A percentile compares a stretch with the other conserved stretches of the same genome.
Conservation (phyloP, 140 eudicot species). For the Bidens hawaiensis region DNA sequence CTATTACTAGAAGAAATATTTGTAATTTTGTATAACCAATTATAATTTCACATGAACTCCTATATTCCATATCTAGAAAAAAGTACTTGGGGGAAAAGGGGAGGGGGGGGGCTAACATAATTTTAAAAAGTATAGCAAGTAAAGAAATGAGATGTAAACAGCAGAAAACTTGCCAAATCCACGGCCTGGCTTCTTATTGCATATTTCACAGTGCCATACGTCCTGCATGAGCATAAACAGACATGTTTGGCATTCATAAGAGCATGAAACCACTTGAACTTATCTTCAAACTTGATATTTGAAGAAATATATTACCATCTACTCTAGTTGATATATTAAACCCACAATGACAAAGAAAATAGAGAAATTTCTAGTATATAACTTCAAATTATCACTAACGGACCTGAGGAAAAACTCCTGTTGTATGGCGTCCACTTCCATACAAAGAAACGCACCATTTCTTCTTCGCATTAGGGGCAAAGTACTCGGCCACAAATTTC, state of each 20-base stretch:
- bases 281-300: neutral
- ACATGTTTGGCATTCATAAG: neutral
- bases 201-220: constrained; percentile 99
- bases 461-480: constrained; percentile 85
- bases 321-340: neutral
- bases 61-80: too few species aligned
- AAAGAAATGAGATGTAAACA: neutral
- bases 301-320: neutral
- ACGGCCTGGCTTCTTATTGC: constrained; percentile 99
- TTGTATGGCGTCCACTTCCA: constrained; percentile 87
- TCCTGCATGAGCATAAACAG: constrained; percentile 55
- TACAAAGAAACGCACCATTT: constrained; percentile 97
- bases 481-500: constrained; percentile 85
- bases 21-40: too few species aligned
- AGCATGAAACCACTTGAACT: constrained; percentile 3
- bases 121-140: neutral
- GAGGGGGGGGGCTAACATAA: too few species aligned
- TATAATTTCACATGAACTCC: too few species aligned
- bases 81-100: too few species aligned
- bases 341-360: neutral
- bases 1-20: too few species aligned
- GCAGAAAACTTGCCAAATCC: constrained; percentile 74
- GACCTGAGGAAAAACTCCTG: constrained; percentile 93
- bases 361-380: neutral
- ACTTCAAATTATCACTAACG: constrained; percentile 4